Base-by-base conservation (phyloP, 192 early-diverging fungal genomes). In the Coemansia sp. region DNA sequence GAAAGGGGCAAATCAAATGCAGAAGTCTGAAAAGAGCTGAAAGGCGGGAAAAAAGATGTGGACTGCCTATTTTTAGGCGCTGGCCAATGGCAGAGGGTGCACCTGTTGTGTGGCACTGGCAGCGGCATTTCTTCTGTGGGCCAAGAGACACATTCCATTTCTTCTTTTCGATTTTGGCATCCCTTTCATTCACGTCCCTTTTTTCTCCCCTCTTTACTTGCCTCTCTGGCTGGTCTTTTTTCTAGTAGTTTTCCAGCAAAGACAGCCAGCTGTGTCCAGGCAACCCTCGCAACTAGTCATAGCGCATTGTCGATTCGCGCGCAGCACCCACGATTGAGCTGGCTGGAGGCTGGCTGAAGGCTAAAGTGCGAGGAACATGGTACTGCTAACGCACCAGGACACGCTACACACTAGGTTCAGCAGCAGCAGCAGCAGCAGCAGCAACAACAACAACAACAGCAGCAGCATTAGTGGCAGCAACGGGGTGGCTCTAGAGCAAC, bases 381-480 rank as follows among this genome's bases (percentile, higher is more conserved):
- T 61, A 33, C 61, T 75, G 18, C 41, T 75, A 50, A 52, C 67
- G 16, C 63, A 57, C 20, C 73, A 69, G 50, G 67, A 65, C 48
- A 14, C 62, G 25, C 31, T 41, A 21, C 61, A 55, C 58, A 47
- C 57, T 11, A 36, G 38, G n/a, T 16, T 56, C 16, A 36, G 50
- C 41, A 35, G 36, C 58, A 48, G 14, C 45, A 52, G n/a, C 37
- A 38, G 37, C 37, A 18, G 23, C 61, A 18, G 33, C 57, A 12
- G 61, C 57, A n/a, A n/a, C 41, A 7, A 6, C 41, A n/a, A n/a
- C 41, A 25, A 21, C 21, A 55, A 26, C 31, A 31, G 4, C 31
- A n/a, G 26, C 62, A 10, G 33, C 57, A 13, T 66, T 64, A 31
- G 31, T 4, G 31, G 31, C 4, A 31, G 31, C 31, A 31, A 31